Evolutionary conservation across 805 yeast species (phyloP).

Genomic region (Teunomyces cretensis): DNA sequence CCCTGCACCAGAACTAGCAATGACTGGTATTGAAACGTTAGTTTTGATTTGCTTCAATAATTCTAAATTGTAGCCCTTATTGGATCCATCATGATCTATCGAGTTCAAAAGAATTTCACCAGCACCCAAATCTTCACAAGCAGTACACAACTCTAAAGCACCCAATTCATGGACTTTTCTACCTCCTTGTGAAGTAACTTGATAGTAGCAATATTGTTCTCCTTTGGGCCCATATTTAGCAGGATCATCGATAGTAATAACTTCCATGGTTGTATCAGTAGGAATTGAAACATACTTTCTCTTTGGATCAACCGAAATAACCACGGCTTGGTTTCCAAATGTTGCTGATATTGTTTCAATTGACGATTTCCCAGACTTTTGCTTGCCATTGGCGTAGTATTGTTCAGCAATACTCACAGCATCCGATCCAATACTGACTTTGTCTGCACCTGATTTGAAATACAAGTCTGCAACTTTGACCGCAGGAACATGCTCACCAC

Average conservation of each 20-base stretch:
- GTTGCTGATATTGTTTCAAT: constrained; percentile 90
- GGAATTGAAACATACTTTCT: constrained; percentile 74
- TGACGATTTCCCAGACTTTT: constrained; percentile 74
- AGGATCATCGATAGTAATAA: constrained; percentile 59
- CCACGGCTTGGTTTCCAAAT: constrained; percentile 97
- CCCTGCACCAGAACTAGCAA: constrained; percentile 98
- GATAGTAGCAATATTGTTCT: constrained; percentile 87
- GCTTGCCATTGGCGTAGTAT: constrained; percentile 58
- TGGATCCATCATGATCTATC: constrained; percentile 95
- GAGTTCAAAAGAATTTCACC: constrained; percentile 94
- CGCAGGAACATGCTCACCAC: constrained; percentile 76
- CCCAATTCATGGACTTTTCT: constrained; percentile 84
- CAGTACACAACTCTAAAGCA: constrained; percentile 82
- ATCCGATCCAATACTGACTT: constrained; percentile 96
- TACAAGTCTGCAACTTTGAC: constrained; percentile 87
- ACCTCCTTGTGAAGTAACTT: constrained; percentile 96
- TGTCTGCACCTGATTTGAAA: constrained; percentile 97
- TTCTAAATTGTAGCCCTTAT: constrained; percentile 90
- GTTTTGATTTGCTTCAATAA: constrained; percentile 73
- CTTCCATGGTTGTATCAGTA: constrained; percentile 55
- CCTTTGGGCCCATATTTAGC: constrained; percentile 72
- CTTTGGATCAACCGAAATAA: constrained; percentile 97
- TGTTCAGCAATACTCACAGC: constrained; percentile 90
- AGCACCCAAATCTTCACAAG: constrained; percentile 92
- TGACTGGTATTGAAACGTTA: constrained; percentile 84